phyloP scores from a whole-genome alignment of 768 basidiomycete species.

The Suillus decipiens region DNA sequence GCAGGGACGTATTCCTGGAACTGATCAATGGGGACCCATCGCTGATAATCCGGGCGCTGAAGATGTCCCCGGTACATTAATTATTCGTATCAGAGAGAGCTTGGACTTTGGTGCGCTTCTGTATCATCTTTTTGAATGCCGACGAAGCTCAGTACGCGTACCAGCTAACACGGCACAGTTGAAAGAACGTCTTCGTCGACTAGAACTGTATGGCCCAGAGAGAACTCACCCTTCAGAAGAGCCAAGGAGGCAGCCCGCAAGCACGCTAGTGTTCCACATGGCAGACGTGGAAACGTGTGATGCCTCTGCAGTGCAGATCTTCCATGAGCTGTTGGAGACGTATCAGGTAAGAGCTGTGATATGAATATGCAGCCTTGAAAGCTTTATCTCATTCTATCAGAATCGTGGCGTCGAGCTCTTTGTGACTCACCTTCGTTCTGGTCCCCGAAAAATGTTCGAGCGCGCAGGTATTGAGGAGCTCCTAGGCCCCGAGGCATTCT shows the following conservation, averaged over 20 bases:
- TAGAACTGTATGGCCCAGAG: constrained; percentile 85
- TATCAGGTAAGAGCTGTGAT: constrained; percentile 56
- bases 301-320: constrained; percentile 86
- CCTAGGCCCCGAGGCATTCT: constrained; percentile 47
- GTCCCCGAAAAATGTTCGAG: constrained; percentile 41
- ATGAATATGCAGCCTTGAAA: background rate
- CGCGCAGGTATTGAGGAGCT: constrained; percentile 45
- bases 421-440: constrained; percentile 45
- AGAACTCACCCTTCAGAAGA: constrained; percentile 88
- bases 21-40: constrained; percentile 87
- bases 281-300: constrained; percentile 90
- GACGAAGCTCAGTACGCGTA: background rate
- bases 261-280: constrained; percentile 87
- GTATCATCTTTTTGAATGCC: constrained; percentile 7
- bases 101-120: constrained; percentile 78
- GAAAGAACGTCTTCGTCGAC: constrained; percentile 72
- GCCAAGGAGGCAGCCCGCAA: constrained; percentile 73
- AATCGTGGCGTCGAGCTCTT: constrained; percentile 46
- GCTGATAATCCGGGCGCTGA: constrained; percentile 87
- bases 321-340: constrained; percentile 74
- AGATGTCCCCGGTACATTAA: constrained; percentile 77
- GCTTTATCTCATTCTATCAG: constrained; percentile 23
- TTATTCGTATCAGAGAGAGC: constrained; percentile 87
- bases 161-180: constrained; percentile 9
- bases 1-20: constrained; percentile 86